phyloP scores from a whole-genome alignment of 345 rosid genomes.

The Combretum micranthum region DNA sequence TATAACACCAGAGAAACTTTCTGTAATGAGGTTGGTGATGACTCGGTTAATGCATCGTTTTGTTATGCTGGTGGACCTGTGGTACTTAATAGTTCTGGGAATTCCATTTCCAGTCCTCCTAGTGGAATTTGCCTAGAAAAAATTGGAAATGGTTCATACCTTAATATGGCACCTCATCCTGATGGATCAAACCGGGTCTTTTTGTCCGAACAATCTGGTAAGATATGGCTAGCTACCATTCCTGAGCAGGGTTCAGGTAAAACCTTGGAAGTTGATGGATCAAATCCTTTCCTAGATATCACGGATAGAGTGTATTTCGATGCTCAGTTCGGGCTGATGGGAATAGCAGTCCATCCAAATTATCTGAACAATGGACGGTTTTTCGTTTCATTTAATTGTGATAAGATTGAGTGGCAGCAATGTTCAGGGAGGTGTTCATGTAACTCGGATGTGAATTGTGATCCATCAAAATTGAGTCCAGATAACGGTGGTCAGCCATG shows the following conservation, averaged over 20 bases:
- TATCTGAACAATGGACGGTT: constrained; percentile 66
- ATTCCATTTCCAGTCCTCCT: constrained; percentile 33
- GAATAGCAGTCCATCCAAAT: constrained; percentile 77
- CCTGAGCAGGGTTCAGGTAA: constrained; percentile 66
- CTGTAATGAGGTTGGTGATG: constrained; percentile 67
- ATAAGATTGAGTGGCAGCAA: constrained; percentile 53
- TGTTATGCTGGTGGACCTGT: constrained; percentile 62
- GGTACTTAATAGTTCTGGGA: constrained; percentile 23
- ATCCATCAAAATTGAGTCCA: constrained; percentile 59
- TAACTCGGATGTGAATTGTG: constrained; percentile 76
- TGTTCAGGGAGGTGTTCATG: constrained; percentile 81
- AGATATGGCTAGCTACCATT: constrained; percentile 67
- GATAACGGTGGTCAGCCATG: constrained; percentile 70
- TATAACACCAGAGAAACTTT: constrained; percentile 66
- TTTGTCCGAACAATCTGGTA: constrained; percentile 61
- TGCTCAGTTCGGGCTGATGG: constrained; percentile 66
- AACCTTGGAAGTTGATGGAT: constrained; percentile 44
- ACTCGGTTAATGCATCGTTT: constrained; percentile 33
- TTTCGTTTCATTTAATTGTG: constrained; percentile 83
- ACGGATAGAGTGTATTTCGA: constrained; percentile 68
- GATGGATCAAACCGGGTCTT: constrained; percentile 83
- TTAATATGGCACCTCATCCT: constrained; percentile 86
- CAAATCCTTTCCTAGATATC: constrained; percentile 68
- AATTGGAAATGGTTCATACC: constrained; percentile 60
- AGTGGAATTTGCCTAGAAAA: constrained; percentile 74